Conservation (phyloP, 768 basidiomycete species). For the Kwoniella mangroviensis region DNA sequence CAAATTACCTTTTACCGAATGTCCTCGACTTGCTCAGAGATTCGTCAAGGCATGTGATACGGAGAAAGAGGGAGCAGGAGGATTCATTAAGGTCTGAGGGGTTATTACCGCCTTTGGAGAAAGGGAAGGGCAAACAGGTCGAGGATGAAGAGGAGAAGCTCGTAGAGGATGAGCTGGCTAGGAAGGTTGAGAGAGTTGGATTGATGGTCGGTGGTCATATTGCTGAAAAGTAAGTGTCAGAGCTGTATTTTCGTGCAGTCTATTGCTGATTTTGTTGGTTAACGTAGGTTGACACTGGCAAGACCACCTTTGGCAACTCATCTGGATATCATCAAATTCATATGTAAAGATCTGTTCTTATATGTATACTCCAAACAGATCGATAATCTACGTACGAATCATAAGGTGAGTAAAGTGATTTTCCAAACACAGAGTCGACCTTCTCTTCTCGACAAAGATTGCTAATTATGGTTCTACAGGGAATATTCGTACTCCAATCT, state of each 20-base stretch:
- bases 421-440: too few relatives aligned
- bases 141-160: constrained; percentile 71
- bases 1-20: constrained; percentile 76
- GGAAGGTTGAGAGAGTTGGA: constrained; percentile 79
- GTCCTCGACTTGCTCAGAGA: constrained; percentile 73
- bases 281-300: constrained; percentile 72
- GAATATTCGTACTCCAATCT: constrained; percentile 91
- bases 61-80: constrained; percentile 78
- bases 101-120: constrained; percentile 52
- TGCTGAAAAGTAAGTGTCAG: constrained; percentile 71
- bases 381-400: constrained; percentile 92
- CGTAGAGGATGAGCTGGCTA: constrained; percentile 72
- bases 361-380: constrained; percentile 93
- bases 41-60: constrained; percentile 74
- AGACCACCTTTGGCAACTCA: constrained; percentile 77
- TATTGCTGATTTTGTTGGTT: neutral
- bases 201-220: constrained; percentile 84
- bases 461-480: constrained; percentile 61
- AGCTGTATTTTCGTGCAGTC: neutral
- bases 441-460: neutral
- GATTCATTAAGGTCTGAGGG: constrained; percentile 67
- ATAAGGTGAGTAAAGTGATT: constrained; percentile 66
- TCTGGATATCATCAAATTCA: constrained; percentile 88
- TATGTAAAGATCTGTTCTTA: constrained; percentile 95
- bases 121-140: constrained; percentile 56